Base-by-base conservation (phyloP, 805 yeast species). In the Candida berthetii region DNA sequence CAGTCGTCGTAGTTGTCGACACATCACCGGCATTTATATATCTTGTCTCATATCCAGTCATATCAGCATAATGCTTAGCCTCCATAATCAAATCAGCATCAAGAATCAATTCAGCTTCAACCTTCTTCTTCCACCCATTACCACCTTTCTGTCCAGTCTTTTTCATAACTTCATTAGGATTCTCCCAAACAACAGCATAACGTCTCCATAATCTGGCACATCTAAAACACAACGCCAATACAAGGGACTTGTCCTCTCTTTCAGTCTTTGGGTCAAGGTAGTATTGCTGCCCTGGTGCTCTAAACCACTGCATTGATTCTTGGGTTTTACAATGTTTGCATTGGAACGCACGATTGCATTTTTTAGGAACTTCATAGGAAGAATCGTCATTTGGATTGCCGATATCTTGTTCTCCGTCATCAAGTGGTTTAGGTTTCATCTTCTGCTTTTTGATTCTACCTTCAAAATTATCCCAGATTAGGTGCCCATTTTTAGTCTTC, bases 181-280 rank as follows among this genome's bases (percentile, higher is more conserved):
- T 79, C 48, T 82, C 87, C 98, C 98, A 93, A 9, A 68, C 70
- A 0, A 86, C 80, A 0, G 89, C 96, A 60, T 91, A 91, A 32
- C 95, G 66, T 58, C 96, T 72, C 98, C 98, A 91, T 24, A 93
- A 56, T 43, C 85, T 72, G 0, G 96, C 96, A 66, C 99, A 91
- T 41, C 98, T 69, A 24, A 73, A 63, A 59, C 99, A 91, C 13
- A 91, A 64, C 0, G 89, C 96, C 14, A 68, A 61, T 2, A 78
- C 63, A 1, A 64, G 52, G 27, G 11, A 43, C 15, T 9, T 25
- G 15, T 36, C 37, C n/a, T 24, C 31, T 31, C 40, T 42, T 10
- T 55, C 50, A n/a, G 51, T 50, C 7, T 62, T 62, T 4, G 63
- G 59, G 11, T 69, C 67, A 4, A 61, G 19, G 7, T 14, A n/a